These are phyloP conservation scores for Ustilago trichophora DNA, from an alignment of 1,284 basidiomycete species.

Conservation along the genomic window DNA sequence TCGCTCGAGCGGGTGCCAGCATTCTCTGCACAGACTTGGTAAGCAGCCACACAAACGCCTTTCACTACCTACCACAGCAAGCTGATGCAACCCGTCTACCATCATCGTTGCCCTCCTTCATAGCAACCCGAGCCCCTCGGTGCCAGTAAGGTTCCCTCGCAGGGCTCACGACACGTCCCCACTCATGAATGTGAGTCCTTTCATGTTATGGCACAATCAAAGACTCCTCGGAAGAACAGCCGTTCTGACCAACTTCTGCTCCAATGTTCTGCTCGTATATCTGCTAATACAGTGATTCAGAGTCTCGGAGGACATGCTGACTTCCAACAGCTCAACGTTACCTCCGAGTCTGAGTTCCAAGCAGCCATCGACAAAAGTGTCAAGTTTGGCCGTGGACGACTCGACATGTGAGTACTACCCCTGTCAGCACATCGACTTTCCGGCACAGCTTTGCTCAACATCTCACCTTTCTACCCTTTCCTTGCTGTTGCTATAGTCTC, in stretches of 20 bases:
- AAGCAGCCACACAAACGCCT: neutral
- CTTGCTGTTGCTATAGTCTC: slow-evolving; percentile 8
- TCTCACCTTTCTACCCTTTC: neutral
- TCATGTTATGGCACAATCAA: no score
- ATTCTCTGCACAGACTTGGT: slow-evolving; percentile 43
- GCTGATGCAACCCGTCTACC: neutral
- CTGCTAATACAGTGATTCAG: slow-evolving; percentile 21
- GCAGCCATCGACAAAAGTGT: slow-evolving; percentile 29
- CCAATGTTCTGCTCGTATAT: no score
- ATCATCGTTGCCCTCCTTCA: neutral
- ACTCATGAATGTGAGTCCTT: slow-evolving; percentile 23
- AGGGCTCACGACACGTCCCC: slow-evolving; percentile 27
- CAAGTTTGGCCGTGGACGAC: slow-evolving; percentile 18
- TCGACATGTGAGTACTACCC: slow-evolving; percentile 21
- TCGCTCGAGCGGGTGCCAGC: slow-evolving; percentile 33
- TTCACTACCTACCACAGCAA: neutral
- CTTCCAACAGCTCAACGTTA: slow-evolving; percentile 44
- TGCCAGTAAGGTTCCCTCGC: neutral
- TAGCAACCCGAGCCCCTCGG: slow-evolving; percentile 32
- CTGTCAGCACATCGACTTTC: no score
- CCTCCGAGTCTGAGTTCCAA: slow-evolving; percentile 36
- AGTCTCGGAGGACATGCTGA: slow-evolving; percentile 35
- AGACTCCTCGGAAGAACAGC: no score
- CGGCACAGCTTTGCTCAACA: no score
- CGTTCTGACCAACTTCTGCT: no score